Conservation (phyloP, 2,329 filamentous ascomycete genomes). For the Raffaelea ambrosiae region DNA sequence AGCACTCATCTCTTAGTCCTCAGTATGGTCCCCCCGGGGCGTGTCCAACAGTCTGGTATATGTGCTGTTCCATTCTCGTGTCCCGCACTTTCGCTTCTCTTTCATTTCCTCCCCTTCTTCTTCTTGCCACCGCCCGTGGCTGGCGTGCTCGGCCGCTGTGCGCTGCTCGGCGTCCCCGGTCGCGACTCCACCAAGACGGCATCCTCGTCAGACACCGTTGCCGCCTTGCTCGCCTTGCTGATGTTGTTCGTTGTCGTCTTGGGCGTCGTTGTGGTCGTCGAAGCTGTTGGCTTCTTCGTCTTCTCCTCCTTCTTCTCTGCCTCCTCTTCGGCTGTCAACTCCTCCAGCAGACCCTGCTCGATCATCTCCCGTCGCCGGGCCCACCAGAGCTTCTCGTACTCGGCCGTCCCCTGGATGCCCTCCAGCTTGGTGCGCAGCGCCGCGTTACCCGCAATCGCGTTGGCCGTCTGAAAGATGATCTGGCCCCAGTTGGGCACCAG, state of each 20-base stretch:
- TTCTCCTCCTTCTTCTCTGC: constrained; percentile 8
- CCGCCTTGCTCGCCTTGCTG: too few relatives aligned
- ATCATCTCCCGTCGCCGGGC: constrained; percentile 70
- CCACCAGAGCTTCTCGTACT: constrained; percentile 85
- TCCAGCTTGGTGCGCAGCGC: constrained; percentile 65
- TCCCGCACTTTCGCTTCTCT: too few relatives aligned
- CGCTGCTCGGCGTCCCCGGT: constrained; percentile 16
- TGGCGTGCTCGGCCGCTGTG: constrained; percentile 23
- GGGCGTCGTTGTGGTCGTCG: constrained; percentile 54
- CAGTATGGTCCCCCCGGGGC: too few relatives aligned
- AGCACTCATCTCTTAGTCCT: too few relatives aligned
- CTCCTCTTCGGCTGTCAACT: constrained; percentile 52
- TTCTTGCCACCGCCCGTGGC: constrained; percentile 31
- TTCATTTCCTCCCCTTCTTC: constrained; percentile 62
- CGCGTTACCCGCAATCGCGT: constrained; percentile 86
- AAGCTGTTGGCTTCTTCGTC: constrained; percentile 33
- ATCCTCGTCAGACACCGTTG: too few relatives aligned
- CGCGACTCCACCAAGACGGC: constrained; percentile 65
- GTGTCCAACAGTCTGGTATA: too few relatives aligned
- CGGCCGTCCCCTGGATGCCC: constrained; percentile 63
- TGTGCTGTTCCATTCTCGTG: too few relatives aligned
- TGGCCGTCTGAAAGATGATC: constrained; percentile 92
- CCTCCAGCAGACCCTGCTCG: constrained; percentile 71
- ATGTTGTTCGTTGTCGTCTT: too few relatives aligned
- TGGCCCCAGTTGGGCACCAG: constrained; percentile 85